Evolutionary conservation across 1,284 basidiomycete species (phyloP), one percentile per base, ranked within the genome.

Genomic region (Mycosarcoma maydis): DNA sequence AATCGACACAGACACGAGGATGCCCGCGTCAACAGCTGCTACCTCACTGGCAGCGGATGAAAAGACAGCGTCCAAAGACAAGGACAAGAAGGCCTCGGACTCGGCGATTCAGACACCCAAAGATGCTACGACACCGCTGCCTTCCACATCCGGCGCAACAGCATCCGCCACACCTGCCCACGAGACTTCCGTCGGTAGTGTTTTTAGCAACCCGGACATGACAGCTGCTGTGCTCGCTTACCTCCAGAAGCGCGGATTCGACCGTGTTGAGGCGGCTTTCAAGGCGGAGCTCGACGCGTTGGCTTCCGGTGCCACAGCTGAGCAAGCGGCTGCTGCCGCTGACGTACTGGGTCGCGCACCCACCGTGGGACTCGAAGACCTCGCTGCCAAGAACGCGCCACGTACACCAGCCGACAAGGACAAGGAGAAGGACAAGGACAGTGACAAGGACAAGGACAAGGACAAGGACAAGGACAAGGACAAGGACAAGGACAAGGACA

Each of bases 181-280:
- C 39, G 60, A 60, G 7, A 53, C 55, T 26, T 49, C 59, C 2
- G 49, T 40, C 2, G 60, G 56, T 2, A 60, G 51, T 48, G 52
- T 70, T 20, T 64, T 64, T 36, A 70, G 67, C 57, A 66, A 45
- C 19, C 57, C 68, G 3, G 61, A 71, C 30, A 65, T 66, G 61
- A 71, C 61, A 3, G 56, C 68, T 36, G 61, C 68, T 23, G 61
- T 71, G 10, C 62, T 71, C 5, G 40, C 61, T 23, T 97, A 95
- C 82, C 86, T 96, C 43, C 89, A 89, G 50, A 85, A 88, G 23
- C 87, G 92, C 46, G 94, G 94, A 5, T 90, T 92, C 82, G 85
- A 87, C 73, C 85, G 86, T 38, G 91, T 91, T 11, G 90, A 92
- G 80, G 87, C 89, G 59, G 88, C 88, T 29, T 85, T 94, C 72